A percentile compares a stretch with the other conserved stretches of the same genome.
phyloP scores from a whole-genome alignment of 225 moss, liverwort and hornwort genomes.

The Takakia lepidozioides region DNA sequence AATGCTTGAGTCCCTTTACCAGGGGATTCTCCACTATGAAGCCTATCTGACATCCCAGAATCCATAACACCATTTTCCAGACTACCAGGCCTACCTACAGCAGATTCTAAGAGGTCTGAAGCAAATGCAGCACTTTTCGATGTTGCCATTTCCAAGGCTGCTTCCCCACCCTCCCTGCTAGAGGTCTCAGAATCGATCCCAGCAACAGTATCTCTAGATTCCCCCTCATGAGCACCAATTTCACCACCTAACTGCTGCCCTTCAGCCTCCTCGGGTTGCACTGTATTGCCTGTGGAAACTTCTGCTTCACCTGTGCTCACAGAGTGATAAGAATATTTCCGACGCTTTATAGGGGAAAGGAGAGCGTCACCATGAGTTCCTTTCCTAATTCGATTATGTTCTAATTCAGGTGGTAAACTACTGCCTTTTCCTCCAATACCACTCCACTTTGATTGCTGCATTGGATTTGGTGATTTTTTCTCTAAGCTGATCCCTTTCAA shows the following conservation, averaged over 20 bases:
- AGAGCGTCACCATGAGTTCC: constrained; percentile 86
- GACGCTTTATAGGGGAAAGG: constrained; percentile 82
- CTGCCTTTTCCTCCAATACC: constrained; percentile 53
- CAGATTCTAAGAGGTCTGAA: constrained; percentile 58
- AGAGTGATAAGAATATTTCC: constrained; percentile 78
- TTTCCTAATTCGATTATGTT: constrained; percentile 83
- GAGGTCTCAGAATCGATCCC: too few relatives aligned
- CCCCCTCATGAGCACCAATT: constrained; percentile 10
- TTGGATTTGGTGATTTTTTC: constrained; percentile 29
- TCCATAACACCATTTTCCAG: constrained; percentile 28
- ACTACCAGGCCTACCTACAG: constrained; percentile 44
- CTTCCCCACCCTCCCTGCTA: constrained; percentile 21
- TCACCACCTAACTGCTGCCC: constrained; percentile 26
- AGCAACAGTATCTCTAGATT: constrained; percentile 3
- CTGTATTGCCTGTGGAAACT: constrained; percentile 32
- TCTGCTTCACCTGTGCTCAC: constrained; percentile 59
- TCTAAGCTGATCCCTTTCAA: constrained; percentile 21
- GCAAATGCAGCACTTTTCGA: constrained; percentile 53
- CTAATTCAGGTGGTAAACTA: constrained; percentile 75
- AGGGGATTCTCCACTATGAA: too few relatives aligned
- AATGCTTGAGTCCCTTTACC: constrained; percentile 30
- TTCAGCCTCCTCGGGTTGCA: constrained; percentile 17
- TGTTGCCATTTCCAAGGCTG: constrained; percentile 15
- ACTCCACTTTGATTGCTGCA: constrained; percentile 48
- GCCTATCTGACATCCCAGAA: constrained; percentile 32